Evolutionary conservation across 257 asterid species (phyloP).

Genomic region (Leptodermis oblonga): DNA sequence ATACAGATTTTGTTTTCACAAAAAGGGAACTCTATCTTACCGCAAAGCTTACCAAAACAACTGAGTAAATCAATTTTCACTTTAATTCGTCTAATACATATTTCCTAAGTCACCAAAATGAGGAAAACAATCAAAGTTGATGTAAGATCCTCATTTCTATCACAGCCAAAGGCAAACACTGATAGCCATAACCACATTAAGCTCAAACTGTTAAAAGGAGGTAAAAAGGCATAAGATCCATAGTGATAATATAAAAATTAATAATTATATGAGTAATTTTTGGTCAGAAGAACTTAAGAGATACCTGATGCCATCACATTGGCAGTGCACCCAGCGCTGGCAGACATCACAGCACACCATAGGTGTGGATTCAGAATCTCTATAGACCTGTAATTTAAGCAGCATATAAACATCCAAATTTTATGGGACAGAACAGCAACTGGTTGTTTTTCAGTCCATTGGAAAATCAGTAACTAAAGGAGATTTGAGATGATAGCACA

Average conservation of each 20-base stretch:
- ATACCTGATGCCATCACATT: constrained; percentile 96
- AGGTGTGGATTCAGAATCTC: constrained; percentile 98
- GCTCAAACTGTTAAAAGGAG: neutral
- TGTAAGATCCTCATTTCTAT: neutral
- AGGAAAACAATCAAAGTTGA: neutral
- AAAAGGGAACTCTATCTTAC: neutral
- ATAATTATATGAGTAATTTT: neutral
- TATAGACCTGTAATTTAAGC: constrained; percentile 61
- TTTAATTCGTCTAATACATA: neutral
- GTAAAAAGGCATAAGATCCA: neutral
- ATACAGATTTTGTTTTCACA: neutral
- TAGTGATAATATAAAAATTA: neutral
- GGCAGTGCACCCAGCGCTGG: constrained; percentile 97
- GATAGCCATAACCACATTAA: neutral
- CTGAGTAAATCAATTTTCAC: neutral
- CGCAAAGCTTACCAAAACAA: neutral
- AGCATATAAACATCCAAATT: constrained; percentile 21
- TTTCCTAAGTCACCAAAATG: neutral
- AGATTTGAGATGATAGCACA: neutral
- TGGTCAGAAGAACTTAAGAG: constrained; percentile 12
- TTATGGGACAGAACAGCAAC: neutral
- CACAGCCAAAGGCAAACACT: neutral
- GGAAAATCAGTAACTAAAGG: neutral
- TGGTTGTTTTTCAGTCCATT: neutral
- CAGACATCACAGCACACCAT: constrained; percentile 99